Percentiles rank a stretch among this genome's conserved stretches.
Conservation (phyloP, 2,329 filamentous ascomycete genomes). For the Colletotrichum ledebouriae region DNA sequence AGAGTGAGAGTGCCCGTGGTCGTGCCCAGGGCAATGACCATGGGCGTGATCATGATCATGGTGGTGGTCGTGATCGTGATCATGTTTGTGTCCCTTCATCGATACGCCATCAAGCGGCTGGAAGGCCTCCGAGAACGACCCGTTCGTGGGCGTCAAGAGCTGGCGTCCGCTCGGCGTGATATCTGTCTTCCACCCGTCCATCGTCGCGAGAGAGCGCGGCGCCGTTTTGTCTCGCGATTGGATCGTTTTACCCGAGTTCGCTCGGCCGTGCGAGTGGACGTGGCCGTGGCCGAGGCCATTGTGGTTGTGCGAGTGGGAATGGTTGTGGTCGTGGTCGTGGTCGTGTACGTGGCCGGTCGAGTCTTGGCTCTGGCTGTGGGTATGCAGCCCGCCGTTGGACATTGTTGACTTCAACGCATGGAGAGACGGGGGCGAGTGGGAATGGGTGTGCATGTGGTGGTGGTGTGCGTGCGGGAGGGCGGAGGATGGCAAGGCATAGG, state of each 20-base stretch:
- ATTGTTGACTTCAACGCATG: constrained; percentile 54
- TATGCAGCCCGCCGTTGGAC: constrained; percentile 46
- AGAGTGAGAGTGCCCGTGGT: constrained; percentile 45
- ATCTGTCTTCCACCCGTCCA: constrained; percentile 58
- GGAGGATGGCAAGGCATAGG: constrained; percentile 67
- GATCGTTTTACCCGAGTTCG: constrained; percentile 33
- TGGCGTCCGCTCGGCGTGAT: constrained; percentile 57
- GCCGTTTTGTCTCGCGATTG: constrained; percentile 49
- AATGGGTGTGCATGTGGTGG: constrained; percentile 57
- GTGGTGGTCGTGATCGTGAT: constrained; percentile 48
- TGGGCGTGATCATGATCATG: constrained; percentile 42
- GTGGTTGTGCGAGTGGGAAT: constrained; percentile 34
- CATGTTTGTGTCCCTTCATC: constrained; percentile 43
- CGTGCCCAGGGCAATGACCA: constrained; percentile 47
- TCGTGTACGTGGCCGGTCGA: constrained; percentile 46
- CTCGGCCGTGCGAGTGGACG: constrained; percentile 46
- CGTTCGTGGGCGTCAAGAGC: constrained; percentile 51
- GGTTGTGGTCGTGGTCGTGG: constrained; percentile 46
- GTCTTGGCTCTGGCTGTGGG: constrained; percentile 47
- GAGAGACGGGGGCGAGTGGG: constrained; percentile 56
- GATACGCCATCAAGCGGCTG: constrained; percentile 37
- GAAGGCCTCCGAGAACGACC: constrained; percentile 39
- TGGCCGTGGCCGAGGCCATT: constrained; percentile 49
- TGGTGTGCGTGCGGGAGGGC: constrained; percentile 63
- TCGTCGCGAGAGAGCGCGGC: constrained; percentile 51